Conservation (phyloP, 108 stramenopile species). For the Skeletonema costatum region DNA sequence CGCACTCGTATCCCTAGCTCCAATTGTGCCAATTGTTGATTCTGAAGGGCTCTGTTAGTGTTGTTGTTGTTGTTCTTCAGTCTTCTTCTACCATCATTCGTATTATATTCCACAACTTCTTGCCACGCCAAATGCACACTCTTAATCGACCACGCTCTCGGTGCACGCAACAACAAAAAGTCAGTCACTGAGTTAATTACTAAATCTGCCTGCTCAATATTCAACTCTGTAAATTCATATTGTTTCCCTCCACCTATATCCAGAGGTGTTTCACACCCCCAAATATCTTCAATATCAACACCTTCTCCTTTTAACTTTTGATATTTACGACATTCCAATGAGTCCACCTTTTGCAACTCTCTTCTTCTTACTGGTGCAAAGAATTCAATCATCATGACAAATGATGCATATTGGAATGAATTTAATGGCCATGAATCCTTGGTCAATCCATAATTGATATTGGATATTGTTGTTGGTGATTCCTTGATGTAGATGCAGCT, state of each 20-base stretch:
- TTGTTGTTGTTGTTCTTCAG: background rate
- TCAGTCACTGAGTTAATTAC: background rate
- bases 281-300: slow-evolving; percentile 20
- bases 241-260: background rate
- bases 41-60: slow-evolving; percentile 7
- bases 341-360: background rate
- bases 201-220: background rate
- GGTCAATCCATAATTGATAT: slow-evolving; percentile 22
- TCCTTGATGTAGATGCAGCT: slow-evolving; percentile 26
- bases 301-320: slow-evolving; percentile 28
- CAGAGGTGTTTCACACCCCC: slow-evolving; percentile 29
- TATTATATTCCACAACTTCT: slow-evolving; percentile 18
- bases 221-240: background rate
- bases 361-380: background rate
- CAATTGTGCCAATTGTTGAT: slow-evolving; percentile 18
- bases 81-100: background rate
- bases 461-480: background rate
- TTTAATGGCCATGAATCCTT: slow-evolving; percentile 12
- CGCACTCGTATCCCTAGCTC: slow-evolving; percentile 19
- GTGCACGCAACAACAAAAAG: background rate
- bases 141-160: background rate
- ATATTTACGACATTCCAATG: slow-evolving; percentile 31
- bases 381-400: slow-evolving; percentile 19
- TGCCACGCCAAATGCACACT: background rate
- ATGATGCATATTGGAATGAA: slow-evolving; percentile 35